Evolutionary conservation across 306 rosid species (phyloP), one percentile per base, ranked within the genome.

Genomic region (Cicer yamashitae): DNA sequence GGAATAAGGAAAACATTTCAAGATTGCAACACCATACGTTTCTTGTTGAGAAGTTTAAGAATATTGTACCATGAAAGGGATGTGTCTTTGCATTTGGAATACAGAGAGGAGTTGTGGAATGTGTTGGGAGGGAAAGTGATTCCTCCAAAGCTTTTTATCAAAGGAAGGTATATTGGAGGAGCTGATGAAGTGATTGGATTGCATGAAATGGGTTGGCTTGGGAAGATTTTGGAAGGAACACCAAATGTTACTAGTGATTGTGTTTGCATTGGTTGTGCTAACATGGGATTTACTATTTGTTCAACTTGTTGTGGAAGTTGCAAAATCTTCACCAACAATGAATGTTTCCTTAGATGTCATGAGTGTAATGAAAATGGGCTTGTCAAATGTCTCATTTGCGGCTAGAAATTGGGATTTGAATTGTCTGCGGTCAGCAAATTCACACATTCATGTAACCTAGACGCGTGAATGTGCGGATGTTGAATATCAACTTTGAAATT

Each of bases 131-230:
- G 81, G 0, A 92, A 81, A 85, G 88, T 87, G 74, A 86, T 96
- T 73, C 99, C 98, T 58, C 99, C 99, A 0, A 91, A 83, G 86
- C 88, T 96, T 78, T 96, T 96, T 80, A 88, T 96, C 15, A 90
- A 89, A 76, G 99, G 98, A 6, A 87, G 91, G 80, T 88, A 85
- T 86, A 88, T 96, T 30, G 99, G 99, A 56, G 99, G 98, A 80
- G 96, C 92, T n/a, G 96, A 92, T 53, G 87, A 96, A 85, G 96
- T 96, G 10, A 70, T 89, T 34, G 90, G 83, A 30, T 84, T 96
- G 84, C 90, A 92, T 73, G 99, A 96, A 81, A 89, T 84, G 80
- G 99, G 96, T 6, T 84, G 82, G 81, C 89, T 96, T 44, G 86
- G 67, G 65, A 87, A 90, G 86, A 85, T 96, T 62, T 60, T 96